phyloP scores from a whole-genome alignment of 1,284 basidiomycete genomes.

The Kwoniella shivajii region DNA sequence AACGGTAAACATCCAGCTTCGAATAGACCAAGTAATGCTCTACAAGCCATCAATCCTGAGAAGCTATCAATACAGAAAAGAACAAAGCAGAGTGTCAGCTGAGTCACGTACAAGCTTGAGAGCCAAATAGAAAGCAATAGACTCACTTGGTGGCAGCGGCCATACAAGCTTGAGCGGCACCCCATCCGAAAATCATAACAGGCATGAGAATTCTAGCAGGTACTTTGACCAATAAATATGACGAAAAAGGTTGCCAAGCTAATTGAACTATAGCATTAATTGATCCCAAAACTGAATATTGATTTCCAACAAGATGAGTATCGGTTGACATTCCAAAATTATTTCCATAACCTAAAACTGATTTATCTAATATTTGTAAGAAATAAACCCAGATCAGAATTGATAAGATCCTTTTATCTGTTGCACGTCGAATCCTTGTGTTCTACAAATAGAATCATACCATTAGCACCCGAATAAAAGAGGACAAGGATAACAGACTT shows the following conservation, averaged over 20 bases:
- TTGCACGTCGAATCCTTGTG: conserved; percentile 28
- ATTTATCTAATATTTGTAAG: conserved; percentile 50
- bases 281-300: conserved; percentile 44
- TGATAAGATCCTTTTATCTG: conserved; percentile 38
- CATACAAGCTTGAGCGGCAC: conserved; percentile 40
- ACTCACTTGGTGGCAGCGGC: conserved; percentile 34
- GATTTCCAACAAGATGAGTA: conserved; percentile 30
- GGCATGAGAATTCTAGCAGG: conserved; percentile 48
- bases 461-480: background rate
- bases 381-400: conserved; percentile 48
- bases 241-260: conserved; percentile 50
- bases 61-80: conserved; percentile 17
- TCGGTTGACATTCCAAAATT: conserved; percentile 43
- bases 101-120: background rate
- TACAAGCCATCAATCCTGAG: conserved; percentile 37
- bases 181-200: conserved; percentile 44
- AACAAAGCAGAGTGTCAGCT: background rate
- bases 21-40: conserved; percentile 53
- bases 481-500: background rate
- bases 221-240: conserved; percentile 49
- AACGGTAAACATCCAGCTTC: conserved; percentile 53
- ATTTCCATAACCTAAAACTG: conserved; percentile 39
- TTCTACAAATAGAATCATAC: conserved; percentile 18
- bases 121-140: background rate
- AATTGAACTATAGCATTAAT: conserved; percentile 49